phyloP scores from a whole-genome alignment of 768 basidiomycete species.

The Lyophyllum atratum region DNA sequence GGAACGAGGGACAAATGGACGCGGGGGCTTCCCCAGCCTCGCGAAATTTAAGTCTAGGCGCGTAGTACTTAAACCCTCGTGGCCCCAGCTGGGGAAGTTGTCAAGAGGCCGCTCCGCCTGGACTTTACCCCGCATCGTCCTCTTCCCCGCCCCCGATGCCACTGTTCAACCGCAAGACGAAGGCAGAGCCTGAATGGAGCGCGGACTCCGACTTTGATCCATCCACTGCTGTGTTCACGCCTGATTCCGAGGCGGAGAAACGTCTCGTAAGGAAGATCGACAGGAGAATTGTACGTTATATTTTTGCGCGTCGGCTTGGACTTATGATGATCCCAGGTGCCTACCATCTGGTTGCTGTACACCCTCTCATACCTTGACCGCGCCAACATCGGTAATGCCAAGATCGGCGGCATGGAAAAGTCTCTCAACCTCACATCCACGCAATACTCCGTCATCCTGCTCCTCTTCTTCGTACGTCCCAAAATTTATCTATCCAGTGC shows the following conservation, averaged over 20 bases:
- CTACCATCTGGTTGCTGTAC: neutral
- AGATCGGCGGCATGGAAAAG: constrained; percentile 8
- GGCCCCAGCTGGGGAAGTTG: neutral
- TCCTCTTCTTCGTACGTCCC: constrained; percentile 13
- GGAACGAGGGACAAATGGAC: neutral
- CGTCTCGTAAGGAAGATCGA: neutral
- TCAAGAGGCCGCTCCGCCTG: neutral
- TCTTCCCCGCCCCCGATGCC: neutral
- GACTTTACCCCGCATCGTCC: neutral
- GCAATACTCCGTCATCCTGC: constrained; percentile 17
- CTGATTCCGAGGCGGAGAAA: neutral
- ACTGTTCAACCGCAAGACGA: neutral
- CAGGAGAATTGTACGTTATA: neutral
- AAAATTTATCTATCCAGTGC: neutral
- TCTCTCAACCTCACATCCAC: constrained; percentile 10
- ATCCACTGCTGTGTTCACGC: neutral
- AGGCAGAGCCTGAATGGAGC: neutral
- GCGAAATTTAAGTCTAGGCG: too few relatives aligned
- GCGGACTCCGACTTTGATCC: neutral
- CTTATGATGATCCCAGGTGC: neutral
- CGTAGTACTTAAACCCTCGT: neutral
- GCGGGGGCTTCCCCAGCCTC: too few relatives aligned
- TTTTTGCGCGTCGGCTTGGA: neutral
- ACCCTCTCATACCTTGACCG: constrained; percentile 1
- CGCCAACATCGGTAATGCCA: constrained; percentile 5